phyloP scores from a whole-genome alignment of 805 yeast genomes.

The Pichia heedii region DNA sequence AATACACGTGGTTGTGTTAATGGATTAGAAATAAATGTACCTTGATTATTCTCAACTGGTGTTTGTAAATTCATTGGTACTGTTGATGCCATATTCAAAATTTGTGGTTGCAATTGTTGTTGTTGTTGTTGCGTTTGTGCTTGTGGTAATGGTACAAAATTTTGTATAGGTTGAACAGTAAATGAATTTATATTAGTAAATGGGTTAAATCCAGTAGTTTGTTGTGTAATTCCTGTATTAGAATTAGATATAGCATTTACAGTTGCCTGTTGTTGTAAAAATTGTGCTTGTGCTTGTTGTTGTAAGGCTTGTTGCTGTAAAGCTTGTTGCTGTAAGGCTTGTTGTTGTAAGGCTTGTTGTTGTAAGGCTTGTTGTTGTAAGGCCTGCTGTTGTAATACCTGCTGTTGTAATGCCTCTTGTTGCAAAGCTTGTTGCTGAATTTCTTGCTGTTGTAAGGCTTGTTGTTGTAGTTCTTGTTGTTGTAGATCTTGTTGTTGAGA shows the following conservation, averaged over 20 bases:
- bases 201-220: conserved; percentile 13
- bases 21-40: conserved; percentile 2
- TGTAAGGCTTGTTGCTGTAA: conserved; percentile 1
- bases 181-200: conserved; percentile 8
- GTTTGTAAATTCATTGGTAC: conserved; percentile 6
- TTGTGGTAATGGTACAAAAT: not conserved
- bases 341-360: conserved; percentile 11
- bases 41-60: conserved; percentile 15
- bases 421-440: conserved; percentile 9
- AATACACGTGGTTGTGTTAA: conserved; percentile 5
- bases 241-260: conserved; percentile 1
- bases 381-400: conserved; percentile 11
- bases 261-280: conserved; percentile 7
- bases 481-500: conserved; percentile 10
- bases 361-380: conserved; percentile 10
- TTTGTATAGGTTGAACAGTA: conserved; percentile 7
- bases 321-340: conserved; percentile 9
- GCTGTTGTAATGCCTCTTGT: conserved; percentile 8
- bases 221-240: conserved; percentile 4
- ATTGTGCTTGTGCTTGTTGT: conserved; percentile 9
- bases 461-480: conserved; percentile 10
- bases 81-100: conserved; percentile 1
- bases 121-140: not conserved
- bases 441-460: conserved; percentile 9
- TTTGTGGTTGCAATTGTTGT: not conserved